Evolutionary conservation across 1,284 basidiomycete species (phyloP).

Genomic region (Ganoderma multipileum): DNA sequence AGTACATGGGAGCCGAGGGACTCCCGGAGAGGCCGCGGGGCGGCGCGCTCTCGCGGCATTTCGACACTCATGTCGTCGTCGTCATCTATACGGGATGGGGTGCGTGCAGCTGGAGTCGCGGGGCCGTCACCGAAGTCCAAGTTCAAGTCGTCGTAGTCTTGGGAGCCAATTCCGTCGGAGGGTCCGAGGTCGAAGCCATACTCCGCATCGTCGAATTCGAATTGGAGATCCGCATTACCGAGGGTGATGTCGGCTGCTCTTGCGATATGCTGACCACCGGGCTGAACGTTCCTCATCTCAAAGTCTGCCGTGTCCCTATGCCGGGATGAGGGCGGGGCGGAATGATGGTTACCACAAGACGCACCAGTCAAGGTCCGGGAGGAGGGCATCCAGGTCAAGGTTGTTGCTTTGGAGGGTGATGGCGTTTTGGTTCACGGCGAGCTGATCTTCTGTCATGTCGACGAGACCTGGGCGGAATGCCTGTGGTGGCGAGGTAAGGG

Average conservation of each 20-base stretch:
- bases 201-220: conserved; percentile 63
- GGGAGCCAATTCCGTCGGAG: conserved; percentile 84
- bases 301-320: conserved; percentile 74
- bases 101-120: conserved; percentile 39
- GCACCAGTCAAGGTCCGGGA: conserved; percentile 84
- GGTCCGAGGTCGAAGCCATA: conserved; percentile 76
- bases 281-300: conserved; percentile 68
- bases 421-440: conserved; percentile 85
- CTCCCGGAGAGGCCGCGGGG: conserved; percentile 51
- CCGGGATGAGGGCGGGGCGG: conserved; percentile 6
- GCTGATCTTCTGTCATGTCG: conserved; percentile 94
- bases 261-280: conserved; percentile 82
- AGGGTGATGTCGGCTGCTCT: conserved; percentile 86
- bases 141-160: conserved; percentile 82
- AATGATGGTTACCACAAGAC: conserved; percentile 23
- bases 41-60: conserved; percentile 74
- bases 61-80: conserved; percentile 71
- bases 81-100: conserved; percentile 30
- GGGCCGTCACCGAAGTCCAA: conserved; percentile 73
- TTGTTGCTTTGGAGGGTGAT: conserved; percentile 83
- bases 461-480: conserved; percentile 93
- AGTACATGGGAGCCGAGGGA: conserved; percentile 69
- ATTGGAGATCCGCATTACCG: conserved; percentile 66
- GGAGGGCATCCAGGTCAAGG: conserved; percentile 79
- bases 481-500: conserved; percentile 45